These are phyloP conservation scores for Russula lepida DNA, from an alignment of 768 basidiomycete species.

Conservation along the genomic window DNA sequence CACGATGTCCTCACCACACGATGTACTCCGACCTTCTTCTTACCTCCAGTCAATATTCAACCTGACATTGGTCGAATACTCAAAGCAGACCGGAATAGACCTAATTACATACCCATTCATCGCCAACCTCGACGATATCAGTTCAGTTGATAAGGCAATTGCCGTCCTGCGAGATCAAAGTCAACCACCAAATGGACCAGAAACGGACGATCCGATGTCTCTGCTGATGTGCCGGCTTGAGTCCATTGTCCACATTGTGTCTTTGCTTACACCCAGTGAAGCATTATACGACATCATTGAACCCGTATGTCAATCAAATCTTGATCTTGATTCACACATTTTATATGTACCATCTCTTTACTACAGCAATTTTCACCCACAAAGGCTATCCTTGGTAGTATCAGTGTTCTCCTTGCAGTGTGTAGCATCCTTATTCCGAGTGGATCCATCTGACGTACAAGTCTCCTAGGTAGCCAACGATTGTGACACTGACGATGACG, in stretches of 20 bases:
- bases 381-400: background rate
- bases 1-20: background rate
- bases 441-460: background rate
- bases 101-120: background rate
- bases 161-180: background rate
- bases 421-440: background rate
- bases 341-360: background rate
- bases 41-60: constrained; percentile 2
- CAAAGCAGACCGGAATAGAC: background rate
- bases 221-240: background rate
- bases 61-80: background rate
- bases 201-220: background rate
- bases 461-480: background rate
- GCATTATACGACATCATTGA: background rate
- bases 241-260: background rate
- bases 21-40: background rate
- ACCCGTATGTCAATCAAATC: background rate
- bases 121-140: background rate
- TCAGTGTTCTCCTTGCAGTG: constrained; percentile 3
- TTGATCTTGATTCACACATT: background rate
- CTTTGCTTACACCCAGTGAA: background rate
- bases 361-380: background rate
- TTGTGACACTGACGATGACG: background rate
- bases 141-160: background rate
- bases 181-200: background rate